Conservation (phyloP, 2,329 filamentous ascomycete genomes). For the Sporothrix globosa region DNA sequence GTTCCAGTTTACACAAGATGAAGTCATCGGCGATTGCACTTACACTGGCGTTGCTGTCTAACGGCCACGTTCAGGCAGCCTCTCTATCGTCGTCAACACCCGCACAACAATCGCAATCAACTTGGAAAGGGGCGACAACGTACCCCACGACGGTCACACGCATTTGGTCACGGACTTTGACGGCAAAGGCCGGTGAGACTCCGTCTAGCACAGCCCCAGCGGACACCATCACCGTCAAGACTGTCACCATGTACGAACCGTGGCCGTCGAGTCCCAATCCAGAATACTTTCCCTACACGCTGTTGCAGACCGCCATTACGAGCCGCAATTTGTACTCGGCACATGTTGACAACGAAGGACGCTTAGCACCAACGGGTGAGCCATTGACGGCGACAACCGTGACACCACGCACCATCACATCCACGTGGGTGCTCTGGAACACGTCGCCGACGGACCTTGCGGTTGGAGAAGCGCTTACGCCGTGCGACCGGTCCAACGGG, state of each 20-base stretch:
- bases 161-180: conserved; percentile 27
- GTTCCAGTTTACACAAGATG: neutral
- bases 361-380: neutral
- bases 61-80: neutral
- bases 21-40: neutral
- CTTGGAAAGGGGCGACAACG: conserved; percentile 6
- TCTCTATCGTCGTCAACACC: conserved; percentile 6
- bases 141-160: conserved; percentile 30
- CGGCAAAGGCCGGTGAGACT: neutral
- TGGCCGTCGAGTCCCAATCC: conserved; percentile 30
- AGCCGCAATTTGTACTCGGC: conserved; percentile 5
- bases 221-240: conserved; percentile 10
- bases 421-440: conserved; percentile 29
- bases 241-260: conserved; percentile 29
- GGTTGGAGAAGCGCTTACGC: conserved; percentile 4
- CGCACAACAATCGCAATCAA: neutral
- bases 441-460: conserved; percentile 31
- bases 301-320: conserved; percentile 29
- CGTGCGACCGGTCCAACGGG: conserved; percentile 5
- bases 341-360: neutral
- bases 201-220: neutral
- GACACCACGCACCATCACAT: conserved; percentile 21
- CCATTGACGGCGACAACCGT: neutral
- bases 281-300: conserved; percentile 26
- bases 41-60: neutral